A percentile compares a stretch with the other conserved stretches of the same genome.
phyloP scores from a whole-genome alignment of 305 asterid genomes.

The Fraxinus albicans region DNA sequence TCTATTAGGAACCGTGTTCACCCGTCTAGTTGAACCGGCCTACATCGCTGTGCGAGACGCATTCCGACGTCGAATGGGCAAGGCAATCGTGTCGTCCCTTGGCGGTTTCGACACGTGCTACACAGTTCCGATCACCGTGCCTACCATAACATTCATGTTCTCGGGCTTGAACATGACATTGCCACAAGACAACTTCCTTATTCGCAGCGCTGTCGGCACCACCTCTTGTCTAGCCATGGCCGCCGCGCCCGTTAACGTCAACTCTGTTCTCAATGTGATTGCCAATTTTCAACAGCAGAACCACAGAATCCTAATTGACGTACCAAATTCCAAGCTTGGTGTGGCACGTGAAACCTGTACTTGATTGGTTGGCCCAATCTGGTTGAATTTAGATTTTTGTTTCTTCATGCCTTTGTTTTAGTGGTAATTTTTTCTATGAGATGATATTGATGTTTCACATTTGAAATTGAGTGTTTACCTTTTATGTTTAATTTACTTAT shows the following conservation, averaged over 20 bases:
- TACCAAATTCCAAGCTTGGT: slow-evolving; percentile 51
- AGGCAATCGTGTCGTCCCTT: slow-evolving; percentile 42
- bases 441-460: neutral
- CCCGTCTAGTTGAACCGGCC: slow-evolving; percentile 47
- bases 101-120: slow-evolving; percentile 81
- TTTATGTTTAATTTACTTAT: neutral
- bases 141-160: slow-evolving; percentile 52
- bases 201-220: slow-evolving; percentile 51
- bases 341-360: slow-evolving; percentile 60
- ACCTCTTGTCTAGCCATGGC: slow-evolving; percentile 73
- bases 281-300: slow-evolving; percentile 73
- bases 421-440: neutral
- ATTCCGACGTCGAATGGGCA: slow-evolving; percentile 52
- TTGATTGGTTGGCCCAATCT: neutral
- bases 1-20: slow-evolving; percentile 46
- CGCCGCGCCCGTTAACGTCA: slow-evolving; percentile 45
- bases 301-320: slow-evolving; percentile 55
- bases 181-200: slow-evolving; percentile 59
- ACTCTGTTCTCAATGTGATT: slow-evolving; percentile 64
- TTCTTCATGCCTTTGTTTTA: neutral
- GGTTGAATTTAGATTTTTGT: neutral
- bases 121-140: slow-evolving; percentile 46
- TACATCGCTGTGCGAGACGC: slow-evolving; percentile 64
- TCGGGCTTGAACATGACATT: slow-evolving; percentile 53
- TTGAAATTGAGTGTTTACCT: neutral